Base-by-base conservation (phyloP, 2,329 filamentous ascomycete genomes). In the Penicillium italicum region DNA sequence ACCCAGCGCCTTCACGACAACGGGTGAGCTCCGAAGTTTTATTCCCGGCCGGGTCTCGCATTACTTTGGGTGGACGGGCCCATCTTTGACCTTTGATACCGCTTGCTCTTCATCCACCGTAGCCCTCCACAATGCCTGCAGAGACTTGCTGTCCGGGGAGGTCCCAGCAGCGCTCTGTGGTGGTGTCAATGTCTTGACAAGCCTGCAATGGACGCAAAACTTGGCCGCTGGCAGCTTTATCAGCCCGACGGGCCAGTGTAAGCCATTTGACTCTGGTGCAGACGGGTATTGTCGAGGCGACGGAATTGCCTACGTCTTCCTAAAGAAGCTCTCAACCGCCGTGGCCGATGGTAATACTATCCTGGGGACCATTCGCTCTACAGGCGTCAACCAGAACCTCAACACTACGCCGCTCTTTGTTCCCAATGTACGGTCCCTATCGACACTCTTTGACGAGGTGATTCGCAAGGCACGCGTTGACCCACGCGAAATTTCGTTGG, bases 231-330 rank as follows among this genome's bases (percentile, higher is more conserved):
- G 69, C 1, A 64, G 64, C 4, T 79, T 80, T 55, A 59, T 80
- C 0, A 78, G 73, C 26, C 69, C 70, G 0, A 77, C 73, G 1
- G 79, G 80, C 0, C 66, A 72, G 12, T 82, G 79, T 53, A 78
- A 77, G 46, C 69, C 77, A 1, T 80, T 79, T 53, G 77, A 44
- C 26, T 1, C 71, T 12, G 56, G 64, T 11, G 80, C 78, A 0
- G 77, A 81, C 62, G 80, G 80, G 1, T 82, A 82, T 58, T 80
- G 78, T 53, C 75, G 80, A 5, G 77, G 28, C 28, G 28, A 30
- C 69, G 0, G 80, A 82, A 67, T 71, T 26, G 79, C 69, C 0
- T 64, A 71, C 24, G 69, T 82, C 5, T 69, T 80, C 5, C 56
- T 82, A 16, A 82, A 82, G 66, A 62, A 66, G 12, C 61, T 82